Evolutionary conservation across 495 filamentous ascomycete species (phyloP).

Genomic region (Alectoria sarmentosa): DNA sequence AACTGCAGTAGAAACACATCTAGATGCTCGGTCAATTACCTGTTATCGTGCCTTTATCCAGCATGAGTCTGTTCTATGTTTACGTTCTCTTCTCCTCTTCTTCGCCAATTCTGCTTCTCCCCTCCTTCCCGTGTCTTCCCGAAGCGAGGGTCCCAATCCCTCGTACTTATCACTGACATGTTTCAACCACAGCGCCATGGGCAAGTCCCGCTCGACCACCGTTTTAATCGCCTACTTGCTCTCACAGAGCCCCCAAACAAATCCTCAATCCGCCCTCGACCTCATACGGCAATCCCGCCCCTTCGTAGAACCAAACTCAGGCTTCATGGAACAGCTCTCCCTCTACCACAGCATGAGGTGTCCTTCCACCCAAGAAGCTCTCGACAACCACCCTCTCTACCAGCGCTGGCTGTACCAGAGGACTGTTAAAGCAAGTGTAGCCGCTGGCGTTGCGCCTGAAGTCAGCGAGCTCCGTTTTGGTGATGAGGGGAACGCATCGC

Average conservation of each 20-base stretch:
- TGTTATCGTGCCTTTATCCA: background rate
- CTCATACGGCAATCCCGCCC: slow-evolving; percentile 58
- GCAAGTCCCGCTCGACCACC: slow-evolving; percentile 85
- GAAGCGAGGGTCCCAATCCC: background rate
- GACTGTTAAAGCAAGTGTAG: slow-evolving; percentile 66
- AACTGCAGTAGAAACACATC: background rate
- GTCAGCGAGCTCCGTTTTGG: slow-evolving; percentile 72
- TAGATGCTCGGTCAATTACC: background rate
- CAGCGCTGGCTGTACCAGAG: slow-evolving; percentile 82
- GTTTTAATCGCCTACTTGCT: slow-evolving; percentile 82
- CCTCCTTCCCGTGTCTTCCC: background rate
- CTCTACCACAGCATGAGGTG: slow-evolving; percentile 82
- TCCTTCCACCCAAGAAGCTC: slow-evolving; percentile 44
- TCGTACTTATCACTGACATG: slow-evolving; percentile 25
- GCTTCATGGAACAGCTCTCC: slow-evolving; percentile 81
- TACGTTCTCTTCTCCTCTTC: background rate
- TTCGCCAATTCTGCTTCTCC: background rate
- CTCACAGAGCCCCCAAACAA: slow-evolving; percentile 34
- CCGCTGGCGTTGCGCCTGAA: slow-evolving; percentile 64
- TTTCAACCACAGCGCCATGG: slow-evolving; percentile 71
- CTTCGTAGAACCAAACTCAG: slow-evolving; percentile 76
- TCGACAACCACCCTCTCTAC: slow-evolving; percentile 66
- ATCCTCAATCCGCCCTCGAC: slow-evolving; percentile 51
- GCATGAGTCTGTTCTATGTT: background rate
- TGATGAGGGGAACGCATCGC: slow-evolving; percentile 55